phyloP scores from a whole-genome alignment of 805 yeast genomes.

The Diddensiella santjacobensis region DNA sequence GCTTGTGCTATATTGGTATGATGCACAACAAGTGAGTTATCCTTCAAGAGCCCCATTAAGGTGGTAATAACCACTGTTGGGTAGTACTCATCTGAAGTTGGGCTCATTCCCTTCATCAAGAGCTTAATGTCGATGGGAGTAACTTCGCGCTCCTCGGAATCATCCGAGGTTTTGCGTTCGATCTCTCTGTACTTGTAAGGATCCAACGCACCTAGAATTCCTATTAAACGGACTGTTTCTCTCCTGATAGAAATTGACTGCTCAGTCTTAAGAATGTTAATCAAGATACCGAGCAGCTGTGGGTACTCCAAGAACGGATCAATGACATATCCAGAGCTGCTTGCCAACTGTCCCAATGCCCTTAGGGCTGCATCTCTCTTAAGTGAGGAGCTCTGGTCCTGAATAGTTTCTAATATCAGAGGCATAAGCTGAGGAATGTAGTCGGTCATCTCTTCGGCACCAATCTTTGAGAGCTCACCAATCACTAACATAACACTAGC shows the following conservation, averaged over 20 bases:
- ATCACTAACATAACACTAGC: constrained; percentile 80
- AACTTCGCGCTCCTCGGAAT: constrained; percentile 64
- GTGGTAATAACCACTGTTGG: constrained; percentile 92
- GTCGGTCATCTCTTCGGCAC: constrained; percentile 76
- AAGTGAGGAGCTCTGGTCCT: constrained; percentile 84
- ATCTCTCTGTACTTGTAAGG: constrained; percentile 94
- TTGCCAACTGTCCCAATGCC: constrained; percentile 82
- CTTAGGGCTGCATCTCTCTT: constrained; percentile 87
- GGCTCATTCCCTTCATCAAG: constrained; percentile 90
- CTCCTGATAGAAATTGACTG: constrained; percentile 68
- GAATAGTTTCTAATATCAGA: constrained; percentile 76
- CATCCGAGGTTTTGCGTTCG: constrained; percentile 57
- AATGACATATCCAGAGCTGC: constrained; percentile 91
- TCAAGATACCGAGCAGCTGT: constrained; percentile 74
- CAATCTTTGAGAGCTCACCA: constrained; percentile 76
- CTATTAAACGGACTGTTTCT: constrained; percentile 84
- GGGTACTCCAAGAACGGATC: constrained; percentile 92
- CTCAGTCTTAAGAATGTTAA: constrained; percentile 78
- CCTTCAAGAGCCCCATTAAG: constrained; percentile 77
- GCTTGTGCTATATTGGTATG: constrained; percentile 95
- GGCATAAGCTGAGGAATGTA: constrained; percentile 82
- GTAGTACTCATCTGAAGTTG: constrained; percentile 83
- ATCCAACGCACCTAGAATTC: constrained; percentile 93
- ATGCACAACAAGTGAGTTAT: constrained; percentile 76
- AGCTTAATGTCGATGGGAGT: constrained; percentile 88